Conservation (phyloP, 2,329 filamentous ascomycete genomes). For the Tolypocladium cylindrosporum region DNA sequence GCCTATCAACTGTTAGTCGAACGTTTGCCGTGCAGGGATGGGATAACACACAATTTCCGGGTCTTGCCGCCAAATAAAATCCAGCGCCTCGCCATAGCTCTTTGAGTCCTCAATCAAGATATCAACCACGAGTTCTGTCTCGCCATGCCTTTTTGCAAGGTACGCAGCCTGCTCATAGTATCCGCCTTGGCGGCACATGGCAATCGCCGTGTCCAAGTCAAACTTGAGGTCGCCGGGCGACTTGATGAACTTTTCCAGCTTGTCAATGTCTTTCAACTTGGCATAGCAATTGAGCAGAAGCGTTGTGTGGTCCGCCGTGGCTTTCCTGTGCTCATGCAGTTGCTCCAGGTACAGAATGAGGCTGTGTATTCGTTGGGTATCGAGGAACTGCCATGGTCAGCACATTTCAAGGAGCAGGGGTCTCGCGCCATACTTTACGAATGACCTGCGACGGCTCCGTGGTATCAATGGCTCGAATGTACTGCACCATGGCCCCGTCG, state of each 20-base stretch:
- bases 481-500: conserved; percentile 98
- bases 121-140: conserved; percentile 88
- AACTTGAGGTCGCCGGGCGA: conserved; percentile 91
- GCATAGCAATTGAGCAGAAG: conserved; percentile 94
- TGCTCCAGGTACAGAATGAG: conserved; percentile 96
- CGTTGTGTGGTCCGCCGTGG: conserved; percentile 91
- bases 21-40: fast-evolving
- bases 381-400: conserved; percentile 59
- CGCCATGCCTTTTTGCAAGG: conserved; percentile 84
- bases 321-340: conserved; percentile 85
- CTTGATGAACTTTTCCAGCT: conserved; percentile 94
- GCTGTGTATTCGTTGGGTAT: conserved; percentile 96
- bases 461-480: conserved; percentile 89
- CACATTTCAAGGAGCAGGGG: not conserved
- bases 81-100: conserved; percentile 75
- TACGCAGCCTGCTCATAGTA: conserved; percentile 97
- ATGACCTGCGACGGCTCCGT: conserved; percentile 96
- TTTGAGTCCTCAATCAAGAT: conserved; percentile 94
- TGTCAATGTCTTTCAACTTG: conserved; percentile 93
- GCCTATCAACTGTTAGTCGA: conserved; percentile 43
- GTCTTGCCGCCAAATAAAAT: conserved; percentile 84
- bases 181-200: conserved; percentile 93
- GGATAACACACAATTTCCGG: conserved; percentile 54
- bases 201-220: conserved; percentile 91
- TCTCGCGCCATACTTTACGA: conserved; percentile 52